Conservation (phyloP, 2,329 filamentous ascomycete species). For the Ascomycota sp. region DNA sequence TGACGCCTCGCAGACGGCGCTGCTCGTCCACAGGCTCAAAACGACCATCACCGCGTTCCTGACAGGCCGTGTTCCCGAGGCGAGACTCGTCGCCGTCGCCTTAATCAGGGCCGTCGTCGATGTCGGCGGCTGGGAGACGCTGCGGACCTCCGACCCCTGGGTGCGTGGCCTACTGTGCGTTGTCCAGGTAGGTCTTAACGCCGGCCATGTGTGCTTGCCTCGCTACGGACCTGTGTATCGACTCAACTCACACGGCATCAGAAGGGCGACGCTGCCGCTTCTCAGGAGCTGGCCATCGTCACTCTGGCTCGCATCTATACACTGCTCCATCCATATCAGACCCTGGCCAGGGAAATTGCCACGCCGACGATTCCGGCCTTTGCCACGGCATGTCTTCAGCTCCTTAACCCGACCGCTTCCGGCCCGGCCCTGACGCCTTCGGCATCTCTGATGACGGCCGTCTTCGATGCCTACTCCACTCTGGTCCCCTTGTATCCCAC, state of each 20-base stretch:
- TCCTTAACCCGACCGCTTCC: slow-evolving; percentile 27
- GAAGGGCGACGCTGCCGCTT: slow-evolving; percentile 58
- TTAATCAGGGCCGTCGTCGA: slow-evolving; percentile 68
- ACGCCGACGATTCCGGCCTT: slow-evolving; percentile 64
- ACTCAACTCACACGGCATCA: slow-evolving; percentile 10
- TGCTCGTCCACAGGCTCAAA: slow-evolving; percentile 66
- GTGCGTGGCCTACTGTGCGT: slow-evolving; percentile 55
- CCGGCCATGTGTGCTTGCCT: no score
- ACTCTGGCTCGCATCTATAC: slow-evolving; percentile 68
- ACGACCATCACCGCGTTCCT: slow-evolving; percentile 59
- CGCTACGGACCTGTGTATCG: no score
- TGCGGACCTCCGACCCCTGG: slow-evolving; percentile 57
- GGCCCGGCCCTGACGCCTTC: slow-evolving; percentile 12
- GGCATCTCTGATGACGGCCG: slow-evolving; percentile 36
- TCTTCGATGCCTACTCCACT: slow-evolving; percentile 50
- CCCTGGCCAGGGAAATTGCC: slow-evolving; percentile 68
- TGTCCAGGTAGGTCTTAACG: slow-evolving; percentile 40
- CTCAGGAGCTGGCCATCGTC: slow-evolving; percentile 58
- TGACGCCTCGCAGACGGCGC: slow-evolving; percentile 35
- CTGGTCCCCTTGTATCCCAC: slow-evolving; percentile 67
- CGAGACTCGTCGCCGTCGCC: slow-evolving; percentile 57
- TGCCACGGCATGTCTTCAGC: slow-evolving; percentile 49
- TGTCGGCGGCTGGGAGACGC: slow-evolving; percentile 63
- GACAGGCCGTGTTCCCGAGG: slow-evolving; percentile 53
- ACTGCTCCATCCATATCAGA: slow-evolving; percentile 63